Evolutionary conservation across 2,329 filamentous ascomycete species (phyloP).

Genomic region (Colletotrichum falcatum): DNA sequence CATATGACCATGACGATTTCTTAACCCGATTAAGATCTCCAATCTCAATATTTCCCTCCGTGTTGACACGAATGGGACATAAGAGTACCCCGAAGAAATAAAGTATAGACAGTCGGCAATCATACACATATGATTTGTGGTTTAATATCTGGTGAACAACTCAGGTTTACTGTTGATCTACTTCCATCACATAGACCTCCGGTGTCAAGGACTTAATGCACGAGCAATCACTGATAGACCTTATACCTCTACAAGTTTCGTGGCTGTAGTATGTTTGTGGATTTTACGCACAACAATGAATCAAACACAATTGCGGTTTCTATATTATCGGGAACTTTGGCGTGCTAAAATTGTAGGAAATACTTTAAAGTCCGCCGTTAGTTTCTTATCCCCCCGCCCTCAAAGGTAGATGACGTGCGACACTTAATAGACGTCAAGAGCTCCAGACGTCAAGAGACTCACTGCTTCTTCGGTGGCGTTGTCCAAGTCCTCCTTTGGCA

Average conservation of each 20-base stretch:
- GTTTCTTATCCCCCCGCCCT: neutral
- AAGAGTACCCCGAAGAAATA: no score
- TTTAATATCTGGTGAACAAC: neutral
- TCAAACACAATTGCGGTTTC: rapidly evolving
- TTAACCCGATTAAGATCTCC: neutral
- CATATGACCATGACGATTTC: constrained; percentile 46
- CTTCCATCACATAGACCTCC: neutral
- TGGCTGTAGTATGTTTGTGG: neutral
- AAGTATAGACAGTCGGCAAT: neutral
- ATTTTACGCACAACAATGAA: neutral
- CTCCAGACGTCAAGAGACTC: constrained; percentile 48
- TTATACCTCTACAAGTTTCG: neutral
- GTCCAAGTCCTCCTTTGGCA: constrained; percentile 71
- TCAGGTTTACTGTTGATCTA: neutral
- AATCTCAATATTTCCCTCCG: no score
- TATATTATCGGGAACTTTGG: rapidly evolving
- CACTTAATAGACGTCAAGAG: neutral
- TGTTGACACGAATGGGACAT: neutral
- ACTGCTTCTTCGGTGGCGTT: constrained; percentile 64
- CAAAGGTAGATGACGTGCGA: no score
- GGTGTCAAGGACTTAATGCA: neutral
- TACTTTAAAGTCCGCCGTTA: neutral
- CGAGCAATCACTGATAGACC: no score
- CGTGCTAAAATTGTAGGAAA: neutral
- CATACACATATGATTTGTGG: no score